Base-by-base conservation (phyloP, 2,329 filamentous ascomycete species). In the Mollisia scopiformis region DNA sequence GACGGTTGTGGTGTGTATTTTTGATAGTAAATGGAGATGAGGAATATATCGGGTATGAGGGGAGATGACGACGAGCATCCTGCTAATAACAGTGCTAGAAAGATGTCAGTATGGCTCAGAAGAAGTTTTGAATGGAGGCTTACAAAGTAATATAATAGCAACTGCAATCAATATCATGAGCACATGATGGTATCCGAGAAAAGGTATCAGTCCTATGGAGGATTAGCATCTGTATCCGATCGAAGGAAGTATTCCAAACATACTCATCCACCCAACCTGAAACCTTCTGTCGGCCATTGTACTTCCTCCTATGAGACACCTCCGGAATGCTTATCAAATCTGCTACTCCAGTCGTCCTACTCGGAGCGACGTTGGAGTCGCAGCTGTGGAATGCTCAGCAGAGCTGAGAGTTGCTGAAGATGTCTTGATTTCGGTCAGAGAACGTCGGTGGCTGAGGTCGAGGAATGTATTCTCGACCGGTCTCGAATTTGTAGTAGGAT, bases 21-120 rank as follows among this genome's bases (percentile, higher is more conserved):
- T 75, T 96, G 82, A 81, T 75, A 99, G 85, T 96, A 98, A 72
- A 99, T 86, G n/a, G 93, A 97, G 67, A 99, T 91, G 69, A 99
- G 87, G 84, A 97, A 99, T 77, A 99, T 98, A 74, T 89, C 88
- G 27, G 95, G 95, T 70, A 99, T 97, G 27, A 96, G 82, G 2
- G 94, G 95, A 55, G 94, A 97, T 41, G 94, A 97, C 10, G 94
- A 98, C 4, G 95, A 98, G 78, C 95, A 99, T 71, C 95, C 95
- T 72, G 95, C 94, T 68, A 99, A 63, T 71, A 99, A 80, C 66
- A 99, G 86, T 70, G 95, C 93, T 97, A 71, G 62, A 41, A 59
- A 58, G 35, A 56, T 41, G 65, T 66, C 57, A 68, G 65, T 61
- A 62, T 68, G 62, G 72, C 69, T 56, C 31, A 37, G 58, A 3